Evolutionary conservation across 2,329 filamentous ascomycete genomes (phyloP).

Genomic region (Cladorrhinum sp.): DNA sequence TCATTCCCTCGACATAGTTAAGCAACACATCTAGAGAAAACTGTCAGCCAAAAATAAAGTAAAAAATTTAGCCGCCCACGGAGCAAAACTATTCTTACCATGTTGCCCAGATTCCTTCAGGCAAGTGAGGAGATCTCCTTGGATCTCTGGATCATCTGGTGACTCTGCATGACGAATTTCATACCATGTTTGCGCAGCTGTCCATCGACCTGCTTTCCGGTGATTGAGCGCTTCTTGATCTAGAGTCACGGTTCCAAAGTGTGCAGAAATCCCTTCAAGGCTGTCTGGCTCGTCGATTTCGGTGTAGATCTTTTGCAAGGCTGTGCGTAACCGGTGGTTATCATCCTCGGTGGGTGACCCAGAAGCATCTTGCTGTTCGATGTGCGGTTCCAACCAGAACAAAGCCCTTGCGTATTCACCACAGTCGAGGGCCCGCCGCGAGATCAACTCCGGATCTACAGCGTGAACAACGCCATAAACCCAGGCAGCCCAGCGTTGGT

Average conservation of each 20-base stretch:
- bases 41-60: neutral
- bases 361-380: constrained; percentile 47
- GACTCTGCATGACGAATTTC: constrained; percentile 81
- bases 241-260: constrained; percentile 81
- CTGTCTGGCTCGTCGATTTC: constrained; percentile 98
- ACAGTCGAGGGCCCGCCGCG: constrained; percentile 85
- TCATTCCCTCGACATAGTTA: constrained; percentile 80
- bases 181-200: constrained; percentile 95
- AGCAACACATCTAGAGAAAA: constrained; percentile 69
- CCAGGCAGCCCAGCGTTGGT: constrained; percentile 48
- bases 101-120: constrained; percentile 95
- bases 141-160: constrained; percentile 72
- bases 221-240: constrained; percentile 93
- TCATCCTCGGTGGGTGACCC: constrained; percentile 41
- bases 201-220: constrained; percentile 88
- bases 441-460: constrained; percentile 72
- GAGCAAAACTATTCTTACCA: constrained; percentile 50
- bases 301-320: constrained; percentile 89
- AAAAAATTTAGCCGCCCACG: neutral
- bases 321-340: constrained; percentile 66
- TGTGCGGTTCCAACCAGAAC: constrained; percentile 89
- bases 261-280: constrained; percentile 87
- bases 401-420: constrained; percentile 88
- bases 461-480: constrained; percentile 52
- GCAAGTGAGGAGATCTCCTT: constrained; percentile 81